Conservation (phyloP, 2,329 filamentous ascomycete genomes). For the Dothideomycetes sp. region DNA sequence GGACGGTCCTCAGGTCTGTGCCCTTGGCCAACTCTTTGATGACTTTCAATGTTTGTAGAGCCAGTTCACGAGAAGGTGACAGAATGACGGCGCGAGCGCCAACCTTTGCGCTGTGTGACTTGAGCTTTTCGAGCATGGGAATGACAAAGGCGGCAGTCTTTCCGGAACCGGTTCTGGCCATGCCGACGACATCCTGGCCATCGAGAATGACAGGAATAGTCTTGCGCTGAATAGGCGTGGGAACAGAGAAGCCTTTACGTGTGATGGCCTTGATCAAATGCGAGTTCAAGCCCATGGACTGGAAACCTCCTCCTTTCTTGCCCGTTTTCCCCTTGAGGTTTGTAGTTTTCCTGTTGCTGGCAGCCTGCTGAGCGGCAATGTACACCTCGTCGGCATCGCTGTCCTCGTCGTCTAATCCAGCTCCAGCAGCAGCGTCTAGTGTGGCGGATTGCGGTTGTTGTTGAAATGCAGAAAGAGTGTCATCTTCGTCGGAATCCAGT, state of each 20-base stretch:
- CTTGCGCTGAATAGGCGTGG: slow-evolving; percentile 95
- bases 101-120: slow-evolving; percentile 75
- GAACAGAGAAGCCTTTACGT: slow-evolving; percentile 89
- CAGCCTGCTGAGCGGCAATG: slow-evolving; percentile 78
- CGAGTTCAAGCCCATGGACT: slow-evolving; percentile 81
- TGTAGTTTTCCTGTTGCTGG: slow-evolving; percentile 74
- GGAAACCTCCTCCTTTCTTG: slow-evolving; percentile 95
- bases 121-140: slow-evolving; percentile 92
- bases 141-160: slow-evolving; percentile 98
- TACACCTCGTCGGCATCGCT: slow-evolving; percentile 60
- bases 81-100: slow-evolving; percentile 80
- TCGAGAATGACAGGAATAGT: slow-evolving; percentile 87
- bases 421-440: slow-evolving; percentile 28
- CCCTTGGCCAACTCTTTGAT: slow-evolving; percentile 88
- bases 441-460: slow-evolving; percentile 11
- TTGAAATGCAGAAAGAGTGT: slow-evolving; percentile 1
- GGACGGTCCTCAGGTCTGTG: slow-evolving; percentile 80
- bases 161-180: slow-evolving; percentile 97
- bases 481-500: slow-evolving; percentile 42
- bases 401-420: slow-evolving; percentile 7
- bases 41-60: slow-evolving; percentile 89
- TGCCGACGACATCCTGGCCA: slow-evolving; percentile 91
- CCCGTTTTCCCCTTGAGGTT: slow-evolving; percentile 76
- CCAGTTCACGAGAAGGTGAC: slow-evolving; percentile 87
- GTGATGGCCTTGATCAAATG: slow-evolving; percentile 83